Base-by-base conservation (phyloP, 2,329 filamentous ascomycete species). In the Aspergillus spinulosporus region DNA sequence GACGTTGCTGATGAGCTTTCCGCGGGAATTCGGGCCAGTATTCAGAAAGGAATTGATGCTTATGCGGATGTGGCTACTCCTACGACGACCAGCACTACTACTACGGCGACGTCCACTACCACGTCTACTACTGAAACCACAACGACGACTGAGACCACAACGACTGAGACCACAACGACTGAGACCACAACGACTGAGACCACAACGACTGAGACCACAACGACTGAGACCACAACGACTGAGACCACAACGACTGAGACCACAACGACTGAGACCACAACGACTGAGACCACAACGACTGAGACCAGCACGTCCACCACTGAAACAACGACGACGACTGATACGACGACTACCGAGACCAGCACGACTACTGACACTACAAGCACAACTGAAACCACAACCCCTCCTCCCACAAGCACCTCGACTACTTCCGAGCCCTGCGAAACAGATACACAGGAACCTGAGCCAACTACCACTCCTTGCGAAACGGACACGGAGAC, bases 1-100 rank as follows among this genome's bases (percentile, higher is more conserved):
- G 49, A 56, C 2, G 51, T 67, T 37, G 68, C 69, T 11, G n/a
- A 49, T 8, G 5, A 59, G 3, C 64, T 71, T 26, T 51, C 65
- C 7, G 44, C 59, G 21, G 66, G 66, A 46, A 66, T 72, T 46
- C 56, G 61, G 40, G 52, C 59, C n/a, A 60, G 63, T 32, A 67
- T 72, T 43, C 62, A 70, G 59, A 64, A 60, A 52, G 69, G 69
- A 37, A 58, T 71, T 46, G 61, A 67, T 53, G 53, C 52, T 15
- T 55, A 44, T 40, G 47, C 31, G 11, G 51, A 45, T 52, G 40
- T 52, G 6, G 34, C 55, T 5, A 53, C 49, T 2, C 29, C 55
- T 26, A 57, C 55, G 2, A 52, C 49, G 2, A 57, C 54, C 6
- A 52, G 49, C 2, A 53, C 49, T 4, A 14, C 49, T 3, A 37